A percentile compares a stretch with the other conserved stretches of the same genome.
phyloP scores from a whole-genome alignment of 768 basidiomycete genomes.

The Pulveroboletus sp. region DNA sequence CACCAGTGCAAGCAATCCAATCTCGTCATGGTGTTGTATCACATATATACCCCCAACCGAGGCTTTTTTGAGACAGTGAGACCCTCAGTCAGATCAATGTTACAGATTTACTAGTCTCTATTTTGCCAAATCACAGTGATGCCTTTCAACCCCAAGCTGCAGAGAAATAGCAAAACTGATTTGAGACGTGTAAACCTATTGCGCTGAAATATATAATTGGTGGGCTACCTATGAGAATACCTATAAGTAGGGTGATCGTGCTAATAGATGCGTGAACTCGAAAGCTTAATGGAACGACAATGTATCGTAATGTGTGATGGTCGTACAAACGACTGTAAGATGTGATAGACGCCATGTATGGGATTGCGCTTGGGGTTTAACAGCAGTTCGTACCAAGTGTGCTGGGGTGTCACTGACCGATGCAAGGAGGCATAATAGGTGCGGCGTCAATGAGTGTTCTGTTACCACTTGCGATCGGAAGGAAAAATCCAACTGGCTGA shows the following conservation, averaged over 20 bases:
- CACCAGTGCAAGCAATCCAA: too few relatives aligned
- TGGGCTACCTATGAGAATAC: slow-evolving; percentile 12
- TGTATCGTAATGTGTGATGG: slow-evolving; percentile 3
- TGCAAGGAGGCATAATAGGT: slow-evolving; percentile 19
- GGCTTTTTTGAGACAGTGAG: neutral
- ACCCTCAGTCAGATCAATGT: neutral
- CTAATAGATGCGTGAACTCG: slow-evolving; percentile 5
- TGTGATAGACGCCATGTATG: neutral
- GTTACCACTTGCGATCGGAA: slow-evolving; percentile 2
- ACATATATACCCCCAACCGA: neutral
- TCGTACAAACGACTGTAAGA: slow-evolving; percentile 1
- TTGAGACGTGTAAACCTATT: neutral
- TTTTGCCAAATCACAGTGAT: neutral
- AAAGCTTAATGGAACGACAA: neutral
- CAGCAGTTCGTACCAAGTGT: slow-evolving; percentile 7
- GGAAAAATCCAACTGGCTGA: slow-evolving; percentile 1
- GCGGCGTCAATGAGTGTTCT: slow-evolving; percentile 9
- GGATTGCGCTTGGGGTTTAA: slow-evolving; percentile 9
- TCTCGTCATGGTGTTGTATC: neutral
- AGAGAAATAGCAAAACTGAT: neutral
- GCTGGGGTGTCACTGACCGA: slow-evolving; percentile 1
- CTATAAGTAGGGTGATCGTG: slow-evolving; percentile 22
- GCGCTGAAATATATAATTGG: slow-evolving; percentile 15
- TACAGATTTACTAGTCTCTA: neutral
- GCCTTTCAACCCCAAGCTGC: neutral